A percentile compares a stretch with the other conserved stretches of the same genome.
phyloP scores from a whole-genome alignment of 176 grass and related monocot species.

The Musa beccarii region DNA sequence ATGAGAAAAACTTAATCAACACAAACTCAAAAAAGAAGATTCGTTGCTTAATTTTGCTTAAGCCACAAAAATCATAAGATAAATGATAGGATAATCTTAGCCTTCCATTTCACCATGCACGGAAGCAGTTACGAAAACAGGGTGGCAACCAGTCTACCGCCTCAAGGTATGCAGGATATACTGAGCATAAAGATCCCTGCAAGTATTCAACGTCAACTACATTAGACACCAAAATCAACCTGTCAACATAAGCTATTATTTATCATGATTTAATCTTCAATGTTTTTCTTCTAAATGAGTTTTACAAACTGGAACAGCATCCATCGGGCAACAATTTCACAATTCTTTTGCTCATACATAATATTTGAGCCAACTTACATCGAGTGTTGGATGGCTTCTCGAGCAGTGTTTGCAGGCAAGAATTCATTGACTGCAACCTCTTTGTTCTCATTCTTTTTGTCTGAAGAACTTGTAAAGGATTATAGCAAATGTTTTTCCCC shows the following conservation, averaged over 20 bases:
- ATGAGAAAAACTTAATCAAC: too few relatives aligned
- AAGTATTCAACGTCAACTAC: not conserved
- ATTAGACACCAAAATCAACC: not conserved
- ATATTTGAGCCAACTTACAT: conserved; percentile 32
- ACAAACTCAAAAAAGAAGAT: too few relatives aligned
- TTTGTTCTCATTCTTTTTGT: conserved; percentile 85
- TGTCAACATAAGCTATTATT: not conserved
- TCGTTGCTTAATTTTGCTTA: too few relatives aligned
- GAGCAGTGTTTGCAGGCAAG: conserved; percentile 33
- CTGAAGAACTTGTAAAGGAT: conserved; percentile 30
- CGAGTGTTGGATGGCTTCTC: conserved; percentile 54
- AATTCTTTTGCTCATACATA: not conserved
- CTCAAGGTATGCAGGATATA: conserved; percentile 46
- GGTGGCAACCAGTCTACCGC: conserved; percentile 19
- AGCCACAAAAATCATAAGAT: too few relatives aligned
- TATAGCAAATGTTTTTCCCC: not conserved
- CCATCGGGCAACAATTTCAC: too few relatives aligned
- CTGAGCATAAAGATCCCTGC: conserved; percentile 55
- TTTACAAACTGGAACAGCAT: not conserved
- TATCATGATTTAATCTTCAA: too few relatives aligned
- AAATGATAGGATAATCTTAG: too few relatives aligned
- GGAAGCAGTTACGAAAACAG: not conserved
- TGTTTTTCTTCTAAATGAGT: too few relatives aligned
- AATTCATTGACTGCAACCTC: conserved; percentile 56
- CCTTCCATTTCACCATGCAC: not conserved